These are phyloP conservation scores for Datisca glomerata DNA, from an alignment of 306 rosid genomes.

Conservation along the genomic window DNA sequence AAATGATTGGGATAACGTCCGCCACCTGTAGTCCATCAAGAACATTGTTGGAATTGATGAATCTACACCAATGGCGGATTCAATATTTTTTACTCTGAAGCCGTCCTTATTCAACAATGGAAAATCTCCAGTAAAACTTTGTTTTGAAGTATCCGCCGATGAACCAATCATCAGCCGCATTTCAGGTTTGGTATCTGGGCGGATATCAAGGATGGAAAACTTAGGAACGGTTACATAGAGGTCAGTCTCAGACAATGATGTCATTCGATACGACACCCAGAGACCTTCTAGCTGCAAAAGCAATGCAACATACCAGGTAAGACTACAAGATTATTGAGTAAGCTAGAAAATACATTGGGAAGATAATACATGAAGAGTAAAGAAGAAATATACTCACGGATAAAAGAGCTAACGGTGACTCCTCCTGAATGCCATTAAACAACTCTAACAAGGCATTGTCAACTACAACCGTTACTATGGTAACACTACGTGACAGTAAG, in stretches of 20 bases:
- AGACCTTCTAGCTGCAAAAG: conserved; percentile 85
- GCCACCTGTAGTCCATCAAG: conserved; percentile 89
- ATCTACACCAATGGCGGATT: conserved; percentile 34
- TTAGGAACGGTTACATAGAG: conserved; percentile 83
- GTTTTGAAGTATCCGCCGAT: conserved; percentile 64
- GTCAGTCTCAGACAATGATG: conserved; percentile 78
- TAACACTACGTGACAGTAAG: conserved; percentile 66
- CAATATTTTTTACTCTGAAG: conserved; percentile 32
- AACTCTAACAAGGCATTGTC: conserved; percentile 83
- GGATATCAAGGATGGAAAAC: conserved; percentile 74
- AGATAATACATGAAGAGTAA: background rate
- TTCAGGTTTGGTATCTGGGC: conserved; percentile 81
- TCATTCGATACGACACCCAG: conserved; percentile 93
- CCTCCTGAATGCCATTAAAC: conserved; percentile 56
- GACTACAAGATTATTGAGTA: too few species aligned
- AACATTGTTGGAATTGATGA: conserved; percentile 74
- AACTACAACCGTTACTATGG: conserved; percentile 55
- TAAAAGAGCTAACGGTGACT: conserved; percentile 78
- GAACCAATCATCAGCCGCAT: conserved; percentile 99
- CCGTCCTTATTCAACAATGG: conserved; percentile 39
- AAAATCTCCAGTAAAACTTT: conserved; percentile 42
- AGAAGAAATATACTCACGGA: conserved; percentile 49
- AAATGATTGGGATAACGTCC: conserved; percentile 61
- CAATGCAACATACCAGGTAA: too few species aligned
- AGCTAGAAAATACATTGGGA: background rate